These are phyloP conservation scores for Penicillium atrosanguineum DNA, from an alignment of 495 filamentous ascomycete species.

Conservation along the genomic window DNA sequence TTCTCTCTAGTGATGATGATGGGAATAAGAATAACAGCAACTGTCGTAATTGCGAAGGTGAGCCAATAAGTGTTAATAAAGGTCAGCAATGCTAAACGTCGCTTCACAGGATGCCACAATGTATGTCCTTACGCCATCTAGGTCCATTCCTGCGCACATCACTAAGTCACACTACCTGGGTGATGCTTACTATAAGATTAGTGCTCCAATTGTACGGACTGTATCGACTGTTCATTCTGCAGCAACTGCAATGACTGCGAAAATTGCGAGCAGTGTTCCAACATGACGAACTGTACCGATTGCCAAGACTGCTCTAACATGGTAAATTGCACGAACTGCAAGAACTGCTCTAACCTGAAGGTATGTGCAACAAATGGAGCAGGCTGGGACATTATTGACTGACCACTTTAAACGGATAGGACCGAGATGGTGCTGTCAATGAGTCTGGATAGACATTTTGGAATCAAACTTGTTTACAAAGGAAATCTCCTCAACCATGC, in stretches of 20 bases:
- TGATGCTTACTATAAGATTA: not conserved
- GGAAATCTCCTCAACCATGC: too few species aligned
- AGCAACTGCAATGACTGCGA: not conserved
- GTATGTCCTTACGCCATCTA: not conserved
- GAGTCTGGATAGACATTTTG: not conserved
- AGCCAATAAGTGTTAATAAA: not conserved
- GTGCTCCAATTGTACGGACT: not conserved
- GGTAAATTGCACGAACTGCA: not conserved
- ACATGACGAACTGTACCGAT: not conserved
- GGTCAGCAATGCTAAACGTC: not conserved
- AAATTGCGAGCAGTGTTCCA: not conserved
- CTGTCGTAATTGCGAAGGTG: not conserved
- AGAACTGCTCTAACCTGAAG: not conserved
- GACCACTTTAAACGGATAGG: not conserved
- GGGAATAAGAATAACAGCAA: conserved; percentile 1
- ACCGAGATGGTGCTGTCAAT: conserved; percentile 1
- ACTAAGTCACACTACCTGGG: not conserved
- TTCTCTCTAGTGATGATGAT: not conserved
- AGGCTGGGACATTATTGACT: not conserved
- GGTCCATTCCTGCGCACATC: not conserved
- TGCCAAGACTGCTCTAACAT: not conserved
- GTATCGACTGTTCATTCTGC: not conserved
- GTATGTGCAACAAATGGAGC: not conserved
- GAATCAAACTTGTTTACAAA: too few species aligned
- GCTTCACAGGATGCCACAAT: not conserved